Evolutionary conservation across 176 grass and related monocot genomes (phyloP), one percentile per base, ranked within the genome.

Genomic region (Puya raimondii): DNA sequence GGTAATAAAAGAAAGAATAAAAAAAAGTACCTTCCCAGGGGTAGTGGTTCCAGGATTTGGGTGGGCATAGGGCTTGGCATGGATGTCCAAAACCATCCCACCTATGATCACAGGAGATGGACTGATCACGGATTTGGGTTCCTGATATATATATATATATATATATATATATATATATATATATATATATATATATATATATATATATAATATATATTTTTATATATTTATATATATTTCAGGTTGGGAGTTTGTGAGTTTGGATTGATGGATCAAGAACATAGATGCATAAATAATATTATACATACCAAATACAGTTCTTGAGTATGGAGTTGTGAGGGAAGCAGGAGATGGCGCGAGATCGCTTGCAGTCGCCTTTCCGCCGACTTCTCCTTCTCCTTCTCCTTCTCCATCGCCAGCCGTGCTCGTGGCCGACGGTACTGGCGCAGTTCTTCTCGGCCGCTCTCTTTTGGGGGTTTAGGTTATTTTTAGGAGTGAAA

Each of bases 11-110:
- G 33, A 42, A 42, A 42, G 33, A 76, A 42, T 23, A 42, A 72
- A 63, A 57, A 63, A 33, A 10, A 63, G 50, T 74, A 87, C 88
- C 85, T 69, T 79, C 23, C 88, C 88, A 26, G 88, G 88, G 11
- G 78, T 82, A 14, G 88, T 87, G 6, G 81, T 85, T 58, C 88
- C 79, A 12, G 79, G 88, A 25, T 73, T 59, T 11, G 82, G 79
- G 29, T 69, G 72, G 52, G 72, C 73, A 21, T 70, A 82, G 48
- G 88, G 88, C 50, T 82, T 91, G 33, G 85, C 85, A 9, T 87
- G 88, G 68, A 91, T 80, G 74, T 87, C 85, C 76, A 87, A 58
- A 64, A 91, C 85, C 88, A 87, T 91, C 56, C 88, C 88, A 18
- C 88, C 85, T 1, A 91, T 85, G 64, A 91, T 73, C 50, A 91